Base-by-base conservation (phyloP, 1,284 basidiomycete species). In the Cryptococcus deneoformans region DNA sequence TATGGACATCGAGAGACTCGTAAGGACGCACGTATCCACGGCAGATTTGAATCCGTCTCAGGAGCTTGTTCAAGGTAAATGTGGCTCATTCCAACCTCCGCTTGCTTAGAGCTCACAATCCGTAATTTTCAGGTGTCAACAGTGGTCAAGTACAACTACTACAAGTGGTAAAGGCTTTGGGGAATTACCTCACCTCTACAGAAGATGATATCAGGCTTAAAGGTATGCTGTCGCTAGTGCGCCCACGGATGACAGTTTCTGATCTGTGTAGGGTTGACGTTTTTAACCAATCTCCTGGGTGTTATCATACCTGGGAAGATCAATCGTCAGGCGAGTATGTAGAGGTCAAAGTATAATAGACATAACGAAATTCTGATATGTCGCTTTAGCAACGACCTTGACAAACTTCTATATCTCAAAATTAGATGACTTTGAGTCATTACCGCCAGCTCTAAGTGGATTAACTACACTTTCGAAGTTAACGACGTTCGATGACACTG, bases 181-280 rank as follows among this genome's bases (percentile, higher is more conserved):
- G 90, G 38, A 87, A 90, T 65, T 92, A 88, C 68, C 81, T 99
- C 35, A 94, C 89, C 0, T 86, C 89, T 1, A 89, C 93, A 63
- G 89, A 94, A 54, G 90, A 89, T 64, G 80, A 82, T 2, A 76
- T 87, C 12, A 83, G 94, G 43, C 83, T 85, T 5, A 91, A 92
- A 80, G 95, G 94, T 87, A 44, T 60, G 77, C 52, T 60, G 60
- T 5, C 24, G 20, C 29, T 14, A 9, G 12, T 24, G 4, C n/a
- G 3, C 24, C n/a, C 11, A 16, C 24, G 24, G 3, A 42, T 34
- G 4, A 51, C 12, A 14, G 16, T 7, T 42, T 11, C 24, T 12
- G 4, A 42, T n/a, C 16, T 2, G 11, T 16, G 46, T 52, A 75
- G 73, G 71, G 12, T 53, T 78, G 20, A 74, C 67, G 0, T 71